A percentile compares a stretch with the other conserved stretches of the same genome.
Evolutionary conservation across 805 yeast species (phyloP).

Genomic region (Candida ipomoeae): DNA sequence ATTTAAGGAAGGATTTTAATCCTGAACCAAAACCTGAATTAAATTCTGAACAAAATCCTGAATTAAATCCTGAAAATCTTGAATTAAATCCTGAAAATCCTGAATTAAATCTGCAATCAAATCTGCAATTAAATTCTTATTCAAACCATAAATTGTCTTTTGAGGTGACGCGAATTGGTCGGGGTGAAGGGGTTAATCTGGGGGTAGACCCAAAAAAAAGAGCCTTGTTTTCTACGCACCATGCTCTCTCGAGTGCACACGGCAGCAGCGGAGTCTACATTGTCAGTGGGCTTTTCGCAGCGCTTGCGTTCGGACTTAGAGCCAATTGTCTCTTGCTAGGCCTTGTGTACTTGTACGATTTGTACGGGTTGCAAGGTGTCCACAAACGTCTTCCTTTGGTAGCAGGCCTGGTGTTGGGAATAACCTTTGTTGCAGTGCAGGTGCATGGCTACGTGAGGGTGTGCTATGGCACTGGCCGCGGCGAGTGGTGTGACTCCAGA

Average conservation of each 20-base stretch:
- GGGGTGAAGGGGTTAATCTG: too few species aligned
- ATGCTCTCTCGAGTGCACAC: neutral
- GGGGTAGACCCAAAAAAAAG: too few species aligned
- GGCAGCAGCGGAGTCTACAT: constrained; percentile 26
- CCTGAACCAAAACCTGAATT: too few species aligned
- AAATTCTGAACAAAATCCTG: too few species aligned
- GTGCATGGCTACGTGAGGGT: constrained; percentile 50
- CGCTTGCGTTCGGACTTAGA: constrained; percentile 58
- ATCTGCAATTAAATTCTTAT: neutral
- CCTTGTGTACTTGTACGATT: constrained; percentile 56
- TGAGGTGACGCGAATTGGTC: too few species aligned
- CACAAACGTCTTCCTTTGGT: constrained; percentile 29
- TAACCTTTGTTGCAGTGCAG: constrained; percentile 44
- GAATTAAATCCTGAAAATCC: too few species aligned
- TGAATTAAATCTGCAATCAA: neutral
- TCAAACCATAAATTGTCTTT: too few species aligned
- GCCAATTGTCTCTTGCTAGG: constrained; percentile 80
- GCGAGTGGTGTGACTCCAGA: constrained; percentile 68
- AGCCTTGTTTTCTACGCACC: too few species aligned
- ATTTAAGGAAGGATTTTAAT: too few species aligned
- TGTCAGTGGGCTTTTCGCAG: constrained; percentile 51
- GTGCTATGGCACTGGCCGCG: constrained; percentile 57
- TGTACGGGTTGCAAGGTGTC: constrained; percentile 18
- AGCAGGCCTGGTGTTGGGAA: constrained; percentile 55
- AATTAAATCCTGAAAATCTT: too few species aligned